phyloP scores from a whole-genome alignment of 345 rosid genomes.

The Syzygium jambos region DNA sequence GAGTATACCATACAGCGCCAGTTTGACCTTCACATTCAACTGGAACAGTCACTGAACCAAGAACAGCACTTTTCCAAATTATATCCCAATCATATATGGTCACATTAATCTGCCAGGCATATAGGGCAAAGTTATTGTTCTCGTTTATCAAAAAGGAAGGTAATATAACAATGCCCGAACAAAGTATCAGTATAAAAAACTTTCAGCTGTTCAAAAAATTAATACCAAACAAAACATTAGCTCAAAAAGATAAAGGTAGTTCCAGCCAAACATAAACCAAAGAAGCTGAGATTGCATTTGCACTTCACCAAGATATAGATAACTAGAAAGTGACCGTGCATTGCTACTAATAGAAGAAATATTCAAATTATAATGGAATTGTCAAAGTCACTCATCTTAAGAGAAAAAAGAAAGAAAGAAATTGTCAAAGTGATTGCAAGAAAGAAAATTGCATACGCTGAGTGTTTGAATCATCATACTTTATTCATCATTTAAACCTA shows the following conservation, averaged over 20 bases:
- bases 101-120: constrained; percentile 59
- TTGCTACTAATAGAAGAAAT: not conserved
- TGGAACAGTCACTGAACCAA: constrained; percentile 83
- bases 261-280: not conserved
- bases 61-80: constrained; percentile 96
- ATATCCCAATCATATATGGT: constrained; percentile 99
- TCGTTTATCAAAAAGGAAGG: not conserved
- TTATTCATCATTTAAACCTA: not conserved
- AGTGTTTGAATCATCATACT: not conserved
- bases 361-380: not conserved
- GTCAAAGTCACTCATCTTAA: not conserved
- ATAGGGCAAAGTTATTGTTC: not conserved
- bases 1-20: constrained; percentile 77
- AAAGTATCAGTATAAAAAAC: not conserved
- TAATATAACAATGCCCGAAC: not conserved
- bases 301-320: not conserved
- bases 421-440: not conserved
- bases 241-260: not conserved
- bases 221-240: not conserved
- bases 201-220: not conserved
- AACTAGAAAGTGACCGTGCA: not conserved
- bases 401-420: not conserved
- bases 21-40: constrained; percentile 91
- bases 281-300: not conserved
- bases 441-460: not conserved